A percentile compares a stretch with the other conserved stretches of the same genome.
phyloP scores from a whole-genome alignment of 805 yeast genomes.

The Yamadazyma laniorum region DNA sequence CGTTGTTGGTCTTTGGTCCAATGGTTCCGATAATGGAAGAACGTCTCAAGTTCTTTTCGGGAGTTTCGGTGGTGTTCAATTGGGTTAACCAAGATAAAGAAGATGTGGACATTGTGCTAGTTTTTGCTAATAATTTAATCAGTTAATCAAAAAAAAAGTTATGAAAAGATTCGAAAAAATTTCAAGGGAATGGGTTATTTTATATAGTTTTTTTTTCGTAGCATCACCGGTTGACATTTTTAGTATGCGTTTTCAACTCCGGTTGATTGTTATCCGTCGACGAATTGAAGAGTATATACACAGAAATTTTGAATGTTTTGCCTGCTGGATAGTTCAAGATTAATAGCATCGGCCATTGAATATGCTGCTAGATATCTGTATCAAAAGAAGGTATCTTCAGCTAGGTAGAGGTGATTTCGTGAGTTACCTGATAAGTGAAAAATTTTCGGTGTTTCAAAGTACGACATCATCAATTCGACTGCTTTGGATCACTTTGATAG shows the following conservation, averaged over 20 bases:
- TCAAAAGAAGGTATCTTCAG: no score
- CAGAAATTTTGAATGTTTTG: no score
- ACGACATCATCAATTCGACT: no score
- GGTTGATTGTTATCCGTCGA: constrained; percentile 17
- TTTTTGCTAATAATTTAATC: background rate
- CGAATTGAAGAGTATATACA: background rate
- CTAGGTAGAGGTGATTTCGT: no score
- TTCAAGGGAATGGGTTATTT: constrained; percentile 4
- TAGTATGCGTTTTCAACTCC: constrained; percentile 3
- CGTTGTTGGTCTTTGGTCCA: constrained; percentile 96
- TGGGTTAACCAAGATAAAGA: constrained; percentile 78
- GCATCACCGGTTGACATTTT: constrained; percentile 8
- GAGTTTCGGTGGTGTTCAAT: constrained; percentile 70
- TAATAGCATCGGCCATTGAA: no score
- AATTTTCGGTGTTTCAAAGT: no score
- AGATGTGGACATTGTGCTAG: constrained; percentile 38
- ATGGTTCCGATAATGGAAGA: constrained; percentile 97
- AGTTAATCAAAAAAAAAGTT: background rate
- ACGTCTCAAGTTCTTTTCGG: constrained; percentile 82
- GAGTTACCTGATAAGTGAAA: background rate
- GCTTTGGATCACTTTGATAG: no score
- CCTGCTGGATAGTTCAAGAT: no score
- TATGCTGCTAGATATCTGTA: no score
- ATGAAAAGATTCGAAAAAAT: constrained; percentile 5
- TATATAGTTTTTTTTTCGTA: constrained; percentile 4